These are phyloP conservation scores for Neophaeococcomyces aloes DNA, from an alignment of 2,329 filamentous ascomycete species.

Conservation along the genomic window DNA sequence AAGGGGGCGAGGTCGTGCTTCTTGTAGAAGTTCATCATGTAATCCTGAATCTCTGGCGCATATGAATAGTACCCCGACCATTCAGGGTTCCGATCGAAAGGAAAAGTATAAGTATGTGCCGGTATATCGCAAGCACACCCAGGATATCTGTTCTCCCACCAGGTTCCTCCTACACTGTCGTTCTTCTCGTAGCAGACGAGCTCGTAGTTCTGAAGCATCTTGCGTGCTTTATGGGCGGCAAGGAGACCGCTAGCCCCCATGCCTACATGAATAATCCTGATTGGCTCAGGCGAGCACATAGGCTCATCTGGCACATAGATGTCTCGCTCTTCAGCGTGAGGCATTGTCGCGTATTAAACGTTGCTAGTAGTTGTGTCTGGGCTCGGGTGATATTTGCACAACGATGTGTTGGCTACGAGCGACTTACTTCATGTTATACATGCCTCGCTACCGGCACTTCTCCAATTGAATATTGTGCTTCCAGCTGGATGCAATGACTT, in stretches of 20 bases:
- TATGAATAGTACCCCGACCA: conserved; percentile 19
- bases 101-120: conserved; percentile 40
- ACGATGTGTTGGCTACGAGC: too few species aligned
- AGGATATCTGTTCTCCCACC: conserved; percentile 16
- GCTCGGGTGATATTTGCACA: too few species aligned
- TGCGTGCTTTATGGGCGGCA: conserved; percentile 10
- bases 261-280: conserved; percentile 14
- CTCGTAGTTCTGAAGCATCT: conserved; percentile 12
- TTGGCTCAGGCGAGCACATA: conserved; percentile 10
- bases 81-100: conserved; percentile 34
- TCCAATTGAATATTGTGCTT: too few species aligned
- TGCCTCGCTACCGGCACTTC: too few species aligned
- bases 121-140: conserved; percentile 31
- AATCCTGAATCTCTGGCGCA: conserved; percentile 13
- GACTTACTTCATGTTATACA: too few species aligned
- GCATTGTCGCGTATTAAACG: too few species aligned
- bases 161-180: conserved; percentile 11
- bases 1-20: conserved; percentile 30
- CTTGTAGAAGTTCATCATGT: conserved; percentile 11
- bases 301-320: conserved; percentile 13
- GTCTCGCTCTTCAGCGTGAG: conserved; percentile 1
- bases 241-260: conserved; percentile 12
- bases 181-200: conserved; percentile 17
- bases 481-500: too few species aligned
- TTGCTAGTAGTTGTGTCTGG: too few species aligned